These are phyloP conservation scores for Candida dendrica DNA, from an alignment of 805 yeast genomes.

Conservation along the genomic window DNA sequence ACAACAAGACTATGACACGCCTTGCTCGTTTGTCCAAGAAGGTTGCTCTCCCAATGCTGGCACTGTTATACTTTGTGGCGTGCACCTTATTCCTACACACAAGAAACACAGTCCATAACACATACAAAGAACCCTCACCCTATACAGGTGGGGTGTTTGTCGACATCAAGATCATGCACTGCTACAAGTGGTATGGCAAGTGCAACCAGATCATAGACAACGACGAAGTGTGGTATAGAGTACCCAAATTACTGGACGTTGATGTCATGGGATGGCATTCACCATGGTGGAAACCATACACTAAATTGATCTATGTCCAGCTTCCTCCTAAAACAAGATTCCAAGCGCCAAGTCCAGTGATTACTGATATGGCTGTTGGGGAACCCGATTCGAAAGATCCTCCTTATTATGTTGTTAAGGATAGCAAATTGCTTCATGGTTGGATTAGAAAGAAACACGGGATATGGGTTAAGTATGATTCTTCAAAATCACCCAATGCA, in stretches of 20 bases:
- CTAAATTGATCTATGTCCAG: slow-evolving; percentile 23
- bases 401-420: slow-evolving; percentile 30
- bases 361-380: slow-evolving; percentile 39
- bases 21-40: slow-evolving; percentile 4
- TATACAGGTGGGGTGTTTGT: slow-evolving; percentile 24
- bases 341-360: slow-evolving; percentile 19
- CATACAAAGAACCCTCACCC: slow-evolving; percentile 9
- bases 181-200: slow-evolving; percentile 23
- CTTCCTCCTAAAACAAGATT: slow-evolving; percentile 5
- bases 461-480: slow-evolving; percentile 50
- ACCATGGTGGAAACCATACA: slow-evolving; percentile 12
- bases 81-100: slow-evolving; percentile 14
- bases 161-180: slow-evolving; percentile 22
- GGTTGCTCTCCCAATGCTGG: slow-evolving; percentile 10
- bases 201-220: slow-evolving; percentile 19
- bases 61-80: slow-evolving; percentile 6
- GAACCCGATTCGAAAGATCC: slow-evolving; percentile 24
- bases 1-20: neutral
- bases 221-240: slow-evolving; percentile 17
- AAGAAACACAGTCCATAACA: slow-evolving; percentile 13
- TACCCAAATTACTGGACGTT: slow-evolving; percentile 18
- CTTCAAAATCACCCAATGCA: slow-evolving; percentile 23
- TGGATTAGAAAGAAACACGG: slow-evolving; percentile 46
- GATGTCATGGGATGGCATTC: slow-evolving; percentile 10
- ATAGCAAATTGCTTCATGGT: slow-evolving; percentile 21